These are phyloP conservation scores for Malus domestica DNA, from an alignment of 306 rosid species.

Conservation along the genomic window DNA sequence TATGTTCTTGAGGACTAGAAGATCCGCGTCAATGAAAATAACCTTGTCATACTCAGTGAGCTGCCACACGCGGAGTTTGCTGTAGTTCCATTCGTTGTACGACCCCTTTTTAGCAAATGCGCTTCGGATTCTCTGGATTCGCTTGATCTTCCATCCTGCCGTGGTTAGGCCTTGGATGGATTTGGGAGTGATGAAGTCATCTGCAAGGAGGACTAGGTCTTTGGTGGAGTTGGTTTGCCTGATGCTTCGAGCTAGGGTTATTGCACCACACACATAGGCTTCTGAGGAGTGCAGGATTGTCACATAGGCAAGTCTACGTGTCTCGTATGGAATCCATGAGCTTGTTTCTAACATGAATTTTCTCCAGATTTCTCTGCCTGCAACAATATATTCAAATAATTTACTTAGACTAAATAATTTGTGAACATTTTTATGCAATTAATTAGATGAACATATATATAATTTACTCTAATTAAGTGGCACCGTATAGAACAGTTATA, in stretches of 20 bases:
- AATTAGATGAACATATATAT: too few relatives aligned
- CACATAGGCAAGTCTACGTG: conserved; percentile 45
- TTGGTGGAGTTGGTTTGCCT: conserved; percentile 32
- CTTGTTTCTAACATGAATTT: not conserved
- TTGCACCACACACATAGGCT: conserved; percentile 81
- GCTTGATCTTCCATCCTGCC: conserved; percentile 62
- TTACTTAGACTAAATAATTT: not conserved
- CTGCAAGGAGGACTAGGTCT: conserved; percentile 70
- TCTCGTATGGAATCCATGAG: not conserved
- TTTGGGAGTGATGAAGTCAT: conserved; percentile 33
- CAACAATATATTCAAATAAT: not conserved
- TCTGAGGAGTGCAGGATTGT: conserved; percentile 83
- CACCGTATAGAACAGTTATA: too few relatives aligned
- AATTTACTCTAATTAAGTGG: too few relatives aligned
- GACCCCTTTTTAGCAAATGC: conserved; percentile 46
- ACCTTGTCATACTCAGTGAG: conserved; percentile 47
- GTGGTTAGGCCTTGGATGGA: conserved; percentile 38
- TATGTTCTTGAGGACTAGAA: conserved; percentile 36
- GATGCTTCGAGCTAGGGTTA: conserved; percentile 77
- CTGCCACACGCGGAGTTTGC: conserved; percentile 74
- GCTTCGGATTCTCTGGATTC: conserved; percentile 45
- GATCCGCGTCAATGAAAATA: conserved; percentile 69
- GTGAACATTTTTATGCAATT: not conserved
- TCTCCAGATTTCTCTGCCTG: conserved; percentile 40
- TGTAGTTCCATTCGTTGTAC: conserved; percentile 80